Base-by-base conservation (phyloP, 108 stramenopile species). In the Discostella pseudostelligera region DNA sequence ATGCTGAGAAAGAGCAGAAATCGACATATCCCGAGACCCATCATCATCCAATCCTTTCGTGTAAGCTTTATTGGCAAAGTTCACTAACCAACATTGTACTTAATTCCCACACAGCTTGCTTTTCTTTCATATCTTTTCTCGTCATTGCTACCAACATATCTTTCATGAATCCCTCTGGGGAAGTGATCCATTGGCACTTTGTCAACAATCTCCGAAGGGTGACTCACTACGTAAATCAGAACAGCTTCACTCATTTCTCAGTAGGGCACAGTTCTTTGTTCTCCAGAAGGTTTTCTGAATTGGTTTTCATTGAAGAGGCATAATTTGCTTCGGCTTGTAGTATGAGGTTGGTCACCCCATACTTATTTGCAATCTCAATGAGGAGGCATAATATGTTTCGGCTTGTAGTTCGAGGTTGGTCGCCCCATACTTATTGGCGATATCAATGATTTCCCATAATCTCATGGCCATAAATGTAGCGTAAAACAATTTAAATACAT, bases 381-480 rank as follows among this genome's bases (percentile, higher is more conserved):
- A 32, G 5, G 32, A 3, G 32, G 5, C 5, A 32, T 32, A 32
- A 4, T 4, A 3, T 32, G 32, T 20, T 22, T 50, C 49, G 11
- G 49, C 49, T 20, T 50, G 20, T 20, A 50, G 22, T 50, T 50
- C 21, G 22, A 54, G 35, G 6, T 36, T 36, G 5, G 24, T 25
- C 1, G 32, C 29, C 17, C 53, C 53, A 36, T 54, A 54, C 16
- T 36, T 54, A 17, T 54, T 29, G 17, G 53, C 53, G 8, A 29
- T 29, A 54, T 54, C 14, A 5, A 36, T 54, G 53, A 54, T 54
- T 16, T 29, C 53, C 14, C 2, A 14, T 26, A 29, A 54, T 25
- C 20, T 54, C n/a, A 19, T 29, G 10, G 2, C 53, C 53, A 36
- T 54, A 54, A 22, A 54, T 36, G n/a, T 54, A 54, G n/a, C 3